phyloP scores from a whole-genome alignment of 208 protist species.

The Porcisia hertigi region DNA sequence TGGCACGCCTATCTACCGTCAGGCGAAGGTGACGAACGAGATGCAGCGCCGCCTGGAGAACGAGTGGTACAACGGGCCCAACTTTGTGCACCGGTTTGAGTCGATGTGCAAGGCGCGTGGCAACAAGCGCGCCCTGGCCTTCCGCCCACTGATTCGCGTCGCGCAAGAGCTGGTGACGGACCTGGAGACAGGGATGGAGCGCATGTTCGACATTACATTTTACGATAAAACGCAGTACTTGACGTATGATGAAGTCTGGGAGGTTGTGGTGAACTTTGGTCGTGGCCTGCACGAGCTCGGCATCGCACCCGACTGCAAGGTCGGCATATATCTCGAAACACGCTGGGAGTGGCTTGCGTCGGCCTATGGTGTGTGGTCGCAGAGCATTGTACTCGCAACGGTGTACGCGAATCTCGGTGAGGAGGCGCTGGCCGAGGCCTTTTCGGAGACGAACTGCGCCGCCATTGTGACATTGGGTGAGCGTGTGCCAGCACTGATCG shows the following conservation, averaged over 20 bases:
- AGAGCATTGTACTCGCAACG: conserved; percentile 67
- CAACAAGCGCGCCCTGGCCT: conserved; percentile 49
- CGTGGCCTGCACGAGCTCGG: conserved; percentile 55
- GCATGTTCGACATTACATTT: conserved; percentile 48
- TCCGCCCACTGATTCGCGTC: conserved; percentile 50
- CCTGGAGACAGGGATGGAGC: conserved; percentile 49
- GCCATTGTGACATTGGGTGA: conserved; percentile 75
- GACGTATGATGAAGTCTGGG: conserved; percentile 61
- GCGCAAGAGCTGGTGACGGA: conserved; percentile 47
- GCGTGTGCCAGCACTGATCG: conserved; percentile 47
- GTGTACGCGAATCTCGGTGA: conserved; percentile 88
- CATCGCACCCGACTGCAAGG: conserved; percentile 32
- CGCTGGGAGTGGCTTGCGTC: conserved; percentile 85
- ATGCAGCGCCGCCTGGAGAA: conserved; percentile 49
- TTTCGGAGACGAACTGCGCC: conserved; percentile 64
- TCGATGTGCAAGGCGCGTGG: conserved; percentile 30
- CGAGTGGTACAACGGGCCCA: conserved; percentile 43
- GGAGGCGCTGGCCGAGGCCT: conserved; percentile 76
- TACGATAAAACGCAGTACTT: conserved; percentile 52
- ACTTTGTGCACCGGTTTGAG: conserved; percentile 55
- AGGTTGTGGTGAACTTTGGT: conserved; percentile 48
- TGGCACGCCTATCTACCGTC: conserved; percentile 48
- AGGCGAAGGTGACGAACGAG: conserved; percentile 35
- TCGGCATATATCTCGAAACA: conserved; percentile 85
- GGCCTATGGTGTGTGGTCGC: conserved; percentile 67